Conservation (phyloP, 1,284 basidiomycete genomes). For the Xerocomus nothofagi region DNA sequence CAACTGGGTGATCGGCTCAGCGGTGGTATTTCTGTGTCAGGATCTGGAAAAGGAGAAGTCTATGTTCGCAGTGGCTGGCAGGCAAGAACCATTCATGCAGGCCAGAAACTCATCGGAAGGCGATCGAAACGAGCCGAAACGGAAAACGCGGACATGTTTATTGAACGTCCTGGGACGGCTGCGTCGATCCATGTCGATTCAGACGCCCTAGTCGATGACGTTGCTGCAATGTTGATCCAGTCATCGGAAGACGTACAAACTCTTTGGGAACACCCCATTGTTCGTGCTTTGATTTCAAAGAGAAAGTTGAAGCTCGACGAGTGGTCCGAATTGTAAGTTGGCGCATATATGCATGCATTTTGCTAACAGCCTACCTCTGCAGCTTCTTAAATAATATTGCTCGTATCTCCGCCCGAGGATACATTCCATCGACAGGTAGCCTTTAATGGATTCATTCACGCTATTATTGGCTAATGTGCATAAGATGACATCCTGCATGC, state of each 20-base stretch:
- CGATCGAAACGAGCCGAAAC: constrained; percentile 23
- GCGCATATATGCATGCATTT: constrained; percentile 23
- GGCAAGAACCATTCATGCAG: constrained; percentile 57
- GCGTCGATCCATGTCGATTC: constrained; percentile 32
- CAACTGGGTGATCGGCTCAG: constrained; percentile 68
- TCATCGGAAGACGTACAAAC: constrained; percentile 62
- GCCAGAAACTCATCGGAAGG: constrained; percentile 33
- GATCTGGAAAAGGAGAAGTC: constrained; percentile 69
- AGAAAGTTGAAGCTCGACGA: constrained; percentile 76
- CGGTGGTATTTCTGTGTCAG: constrained; percentile 67
- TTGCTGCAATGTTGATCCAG: constrained; percentile 55
- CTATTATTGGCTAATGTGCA: neutral
- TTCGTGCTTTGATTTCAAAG: constrained; percentile 63
- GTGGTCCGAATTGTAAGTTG: constrained; percentile 78
- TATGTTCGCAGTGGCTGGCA: constrained; percentile 82
- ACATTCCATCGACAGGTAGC: constrained; percentile 70
- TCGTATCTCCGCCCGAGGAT: constrained; percentile 64
- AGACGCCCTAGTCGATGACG: constrained; percentile 59
- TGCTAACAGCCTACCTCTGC: constrained; percentile 10
- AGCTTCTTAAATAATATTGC: constrained; percentile 74
- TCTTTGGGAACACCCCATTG: constrained; percentile 69
- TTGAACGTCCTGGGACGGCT: constrained; percentile 29
- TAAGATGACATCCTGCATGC: constrained; percentile 81
- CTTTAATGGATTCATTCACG: neutral
- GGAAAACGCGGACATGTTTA: constrained; percentile 9